These are phyloP conservation scores for Alternaria ventricosa DNA, from an alignment of 2,329 filamentous ascomycete genomes.

Conservation along the genomic window DNA sequence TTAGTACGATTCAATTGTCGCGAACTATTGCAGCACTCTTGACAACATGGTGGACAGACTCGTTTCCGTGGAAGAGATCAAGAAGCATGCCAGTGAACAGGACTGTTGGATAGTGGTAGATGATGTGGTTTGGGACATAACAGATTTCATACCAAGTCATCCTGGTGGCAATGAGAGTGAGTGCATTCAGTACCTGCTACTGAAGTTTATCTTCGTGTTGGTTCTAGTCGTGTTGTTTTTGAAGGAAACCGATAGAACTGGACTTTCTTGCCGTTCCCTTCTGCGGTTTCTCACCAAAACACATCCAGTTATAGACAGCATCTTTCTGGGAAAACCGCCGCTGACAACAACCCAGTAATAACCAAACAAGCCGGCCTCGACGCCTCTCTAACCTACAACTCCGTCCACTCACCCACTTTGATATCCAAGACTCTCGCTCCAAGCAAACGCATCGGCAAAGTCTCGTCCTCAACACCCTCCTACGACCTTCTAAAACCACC, in stretches of 20 bases:
- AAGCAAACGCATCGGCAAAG: slow-evolving; percentile 21
- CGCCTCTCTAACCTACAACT: slow-evolving; percentile 53
- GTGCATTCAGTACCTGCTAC: not conserved
- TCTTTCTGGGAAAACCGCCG: no score
- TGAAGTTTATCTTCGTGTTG: no score
- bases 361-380: slow-evolving; percentile 29
- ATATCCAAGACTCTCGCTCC: slow-evolving; percentile 41
- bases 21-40: no score
- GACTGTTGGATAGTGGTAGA: slow-evolving; percentile 70
- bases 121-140: slow-evolving; percentile 69
- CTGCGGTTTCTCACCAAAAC: no score
- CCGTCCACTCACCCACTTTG: slow-evolving; percentile 57
- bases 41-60: not conserved
- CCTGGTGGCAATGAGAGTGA: slow-evolving; percentile 58
- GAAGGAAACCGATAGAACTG: no score
- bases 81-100: slow-evolving; percentile 6
- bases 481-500: not conserved
- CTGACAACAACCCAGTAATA: slow-evolving; percentile 14
- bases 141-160: slow-evolving; percentile 65
- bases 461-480: not conserved
- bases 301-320: no score
- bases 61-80: not conserved
- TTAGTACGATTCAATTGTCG: not conserved
- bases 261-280: no score
- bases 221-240: no score